Percentiles rank a stretch among this genome's conserved stretches.
phyloP scores from a whole-genome alignment of 352 stramenopile species.

The Phytopythium vexans region DNA sequence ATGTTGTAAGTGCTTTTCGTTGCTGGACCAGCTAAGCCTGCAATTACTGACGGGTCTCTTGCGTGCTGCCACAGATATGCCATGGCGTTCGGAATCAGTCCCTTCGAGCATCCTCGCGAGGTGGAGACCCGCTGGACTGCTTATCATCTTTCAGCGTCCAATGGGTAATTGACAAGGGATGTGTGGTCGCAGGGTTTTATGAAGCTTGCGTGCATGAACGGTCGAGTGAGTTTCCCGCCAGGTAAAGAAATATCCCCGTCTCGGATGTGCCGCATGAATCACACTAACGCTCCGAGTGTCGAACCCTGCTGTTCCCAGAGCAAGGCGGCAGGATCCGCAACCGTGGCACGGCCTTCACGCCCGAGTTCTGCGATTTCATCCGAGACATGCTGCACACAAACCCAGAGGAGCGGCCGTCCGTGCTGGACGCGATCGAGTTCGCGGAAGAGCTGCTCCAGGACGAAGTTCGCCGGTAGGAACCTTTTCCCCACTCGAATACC shows the following conservation, averaged over 20 bases:
- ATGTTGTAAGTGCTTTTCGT: slow-evolving; percentile 49
- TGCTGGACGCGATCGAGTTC: slow-evolving; percentile 81
- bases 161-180: slow-evolving; percentile 1
- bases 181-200: slow-evolving; percentile 60
- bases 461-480: slow-evolving; percentile 44
- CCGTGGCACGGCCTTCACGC: slow-evolving; percentile 60
- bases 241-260: slow-evolving; percentile 13
- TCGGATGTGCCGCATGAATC: neutral
- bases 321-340: slow-evolving; percentile 64
- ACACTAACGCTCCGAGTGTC: neutral
- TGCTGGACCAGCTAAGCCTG: neutral
- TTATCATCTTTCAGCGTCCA: neutral
- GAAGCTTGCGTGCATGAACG: slow-evolving; percentile 80
- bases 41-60: neutral
- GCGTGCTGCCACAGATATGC: slow-evolving; percentile 35
- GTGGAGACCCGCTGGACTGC: slow-evolving; percentile 11
- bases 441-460: slow-evolving; percentile 73
- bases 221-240: slow-evolving; percentile 70
- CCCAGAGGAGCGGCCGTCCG: slow-evolving; percentile 72
- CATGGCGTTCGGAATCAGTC: slow-evolving; percentile 84
- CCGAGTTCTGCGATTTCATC: slow-evolving; percentile 87
- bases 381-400: slow-evolving; percentile 85
- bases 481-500: too few species aligned
- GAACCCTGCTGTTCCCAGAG: slow-evolving; percentile 19
- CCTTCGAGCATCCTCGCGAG: slow-evolving; percentile 77